Percentiles rank a stretch among this genome's conserved stretches.
These are phyloP conservation scores for Sarocladium oryzae DNA, from an alignment of 2,329 filamentous ascomycete genomes.

Conservation along the genomic window DNA sequence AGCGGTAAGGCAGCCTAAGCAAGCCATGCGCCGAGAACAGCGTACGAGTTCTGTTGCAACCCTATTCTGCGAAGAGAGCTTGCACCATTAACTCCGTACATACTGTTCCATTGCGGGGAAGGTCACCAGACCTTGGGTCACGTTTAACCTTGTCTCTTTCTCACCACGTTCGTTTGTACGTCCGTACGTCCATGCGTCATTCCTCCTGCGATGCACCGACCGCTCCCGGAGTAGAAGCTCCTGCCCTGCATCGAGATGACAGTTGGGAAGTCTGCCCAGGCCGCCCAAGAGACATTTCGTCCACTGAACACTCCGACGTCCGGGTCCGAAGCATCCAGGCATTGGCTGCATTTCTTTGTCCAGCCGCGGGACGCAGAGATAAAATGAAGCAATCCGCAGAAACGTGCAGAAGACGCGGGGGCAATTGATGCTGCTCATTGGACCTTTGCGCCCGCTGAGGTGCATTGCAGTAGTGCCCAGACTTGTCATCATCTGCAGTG, in stretches of 20 bases:
- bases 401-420: not conserved
- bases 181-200: no score
- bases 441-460: not conserved
- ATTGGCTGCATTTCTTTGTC: not conserved
- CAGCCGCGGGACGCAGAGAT: slow-evolving; percentile 5
- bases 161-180: no score
- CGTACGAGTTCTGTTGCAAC: no score
- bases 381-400: not conserved
- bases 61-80: no score
- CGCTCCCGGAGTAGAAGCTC: slow-evolving; percentile 2
- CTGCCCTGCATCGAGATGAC: not conserved
- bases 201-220: no score
- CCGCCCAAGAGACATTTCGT: no score
- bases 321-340: no score
- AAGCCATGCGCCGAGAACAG: not conserved
- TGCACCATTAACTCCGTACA: no score
- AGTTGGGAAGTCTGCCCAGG: no score
- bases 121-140: not conserved
- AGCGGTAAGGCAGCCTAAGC: not conserved
- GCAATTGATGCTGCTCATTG: slow-evolving; percentile 4
- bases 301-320: no score
- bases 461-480: not conserved
- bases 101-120: not conserved
- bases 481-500: slow-evolving; percentile 2
- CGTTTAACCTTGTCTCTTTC: not conserved